Conservation (phyloP, 495 filamentous ascomycete species). For the Jackrogersella multiformis region DNA sequence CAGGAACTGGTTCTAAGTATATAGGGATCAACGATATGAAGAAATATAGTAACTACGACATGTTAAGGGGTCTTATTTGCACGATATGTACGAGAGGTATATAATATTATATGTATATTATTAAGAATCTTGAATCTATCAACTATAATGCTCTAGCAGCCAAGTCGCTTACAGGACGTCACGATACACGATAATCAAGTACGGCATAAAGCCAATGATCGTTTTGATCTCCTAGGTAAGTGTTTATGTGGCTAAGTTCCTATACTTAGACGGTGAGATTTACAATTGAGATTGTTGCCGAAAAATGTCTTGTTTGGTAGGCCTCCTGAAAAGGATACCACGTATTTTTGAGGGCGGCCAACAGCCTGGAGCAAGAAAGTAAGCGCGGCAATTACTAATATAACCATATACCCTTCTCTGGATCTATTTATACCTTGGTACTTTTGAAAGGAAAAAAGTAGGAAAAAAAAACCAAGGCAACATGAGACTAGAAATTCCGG, state of each 20-base stretch:
- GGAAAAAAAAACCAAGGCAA: background rate
- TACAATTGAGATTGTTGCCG: too few species aligned
- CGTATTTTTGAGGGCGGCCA: background rate
- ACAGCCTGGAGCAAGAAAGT: conserved; percentile 5
- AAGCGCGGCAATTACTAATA: conserved; percentile 23
- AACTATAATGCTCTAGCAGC: too few species aligned
- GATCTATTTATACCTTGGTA: conserved; percentile 22
- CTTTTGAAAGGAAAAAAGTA: background rate
- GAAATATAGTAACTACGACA: too few species aligned
- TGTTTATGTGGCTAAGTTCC: too few species aligned
- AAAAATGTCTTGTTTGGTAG: background rate
- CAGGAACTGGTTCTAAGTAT: background rate
- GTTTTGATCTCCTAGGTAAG: too few species aligned
- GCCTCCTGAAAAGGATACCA: conserved; percentile 4
- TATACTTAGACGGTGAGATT: too few species aligned
- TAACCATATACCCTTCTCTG: background rate
- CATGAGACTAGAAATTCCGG: background rate
- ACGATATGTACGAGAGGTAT: too few species aligned
- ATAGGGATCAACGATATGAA: background rate
- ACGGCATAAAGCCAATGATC: background rate
- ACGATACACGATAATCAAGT: background rate
- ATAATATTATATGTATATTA: too few species aligned
- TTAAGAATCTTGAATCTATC: too few species aligned
- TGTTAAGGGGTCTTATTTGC: too few species aligned
- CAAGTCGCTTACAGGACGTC: background rate